Evolutionary conservation across 2,329 filamentous ascomycete species (phyloP).

Genomic region (Fusarium fujikuroi): DNA sequence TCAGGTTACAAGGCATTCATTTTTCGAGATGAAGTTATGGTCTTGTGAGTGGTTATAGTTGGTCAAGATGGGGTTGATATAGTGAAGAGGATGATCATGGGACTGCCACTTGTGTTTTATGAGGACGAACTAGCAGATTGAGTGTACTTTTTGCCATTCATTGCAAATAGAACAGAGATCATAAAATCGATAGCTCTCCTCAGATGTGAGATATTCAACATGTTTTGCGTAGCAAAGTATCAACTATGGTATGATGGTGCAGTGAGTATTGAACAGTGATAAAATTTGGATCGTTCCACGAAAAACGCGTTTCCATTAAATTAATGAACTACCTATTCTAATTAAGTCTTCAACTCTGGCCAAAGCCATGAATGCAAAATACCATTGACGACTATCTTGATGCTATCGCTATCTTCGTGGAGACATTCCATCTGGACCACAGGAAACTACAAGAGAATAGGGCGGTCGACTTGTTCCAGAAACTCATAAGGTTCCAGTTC

Average conservation of each 20-base stretch:
- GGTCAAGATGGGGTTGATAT: not conserved
- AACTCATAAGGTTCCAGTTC: accelerated
- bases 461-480: not conserved
- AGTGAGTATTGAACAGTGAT: too few relatives aligned
- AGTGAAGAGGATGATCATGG: not conserved
- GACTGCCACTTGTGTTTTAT: not conserved
- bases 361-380: not conserved
- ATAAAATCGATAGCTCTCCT: not conserved
- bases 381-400: not conserved
- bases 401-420: not conserved
- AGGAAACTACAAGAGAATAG: accelerated
- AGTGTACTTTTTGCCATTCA: not conserved
- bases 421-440: not conserved
- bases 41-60: too few relatives aligned
- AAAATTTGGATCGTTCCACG: accelerated
- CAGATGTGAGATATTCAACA: too few relatives aligned
- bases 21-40: not conserved
- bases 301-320: not conserved
- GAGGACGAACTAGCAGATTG: accelerated
- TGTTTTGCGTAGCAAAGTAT: not conserved
- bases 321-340: too few relatives aligned
- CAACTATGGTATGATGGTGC: not conserved
- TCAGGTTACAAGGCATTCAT: too few relatives aligned
- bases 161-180: not conserved
- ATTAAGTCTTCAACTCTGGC: too few relatives aligned